These are phyloP conservation scores for Sphaerobolus stellatus DNA, from an alignment of 1,284 basidiomycete genomes.

Conservation along the genomic window DNA sequence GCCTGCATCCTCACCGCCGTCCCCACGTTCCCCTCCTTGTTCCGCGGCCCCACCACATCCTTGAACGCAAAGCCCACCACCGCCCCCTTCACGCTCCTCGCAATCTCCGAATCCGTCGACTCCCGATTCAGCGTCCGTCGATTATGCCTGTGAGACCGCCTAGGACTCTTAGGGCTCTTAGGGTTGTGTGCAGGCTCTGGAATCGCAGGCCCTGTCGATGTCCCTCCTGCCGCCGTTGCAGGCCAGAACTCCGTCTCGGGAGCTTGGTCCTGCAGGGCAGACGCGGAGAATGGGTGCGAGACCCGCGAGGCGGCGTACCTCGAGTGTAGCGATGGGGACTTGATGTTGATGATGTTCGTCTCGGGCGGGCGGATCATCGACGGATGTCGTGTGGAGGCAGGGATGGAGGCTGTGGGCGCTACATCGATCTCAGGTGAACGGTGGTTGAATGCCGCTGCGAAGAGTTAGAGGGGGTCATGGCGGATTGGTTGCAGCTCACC, in stretches of 20 bases:
- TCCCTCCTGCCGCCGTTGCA: neutral
- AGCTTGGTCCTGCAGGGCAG: neutral
- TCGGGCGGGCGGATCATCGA: conserved; percentile 10
- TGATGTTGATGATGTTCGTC: conserved; percentile 11
- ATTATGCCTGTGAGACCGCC: neutral
- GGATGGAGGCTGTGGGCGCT: conserved; percentile 9
- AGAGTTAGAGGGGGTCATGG: neutral
- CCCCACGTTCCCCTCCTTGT: too few species aligned
- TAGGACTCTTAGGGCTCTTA: neutral
- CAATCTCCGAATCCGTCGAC: conserved; percentile 7
- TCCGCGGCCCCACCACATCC: conserved; percentile 3
- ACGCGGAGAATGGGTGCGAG: conserved; percentile 9
- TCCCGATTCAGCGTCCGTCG: conserved; percentile 1
- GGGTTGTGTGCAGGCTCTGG: conserved; percentile 4
- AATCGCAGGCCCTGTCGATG: neutral
- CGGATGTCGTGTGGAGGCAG: conserved; percentile 10
- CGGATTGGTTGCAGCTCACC: conserved; percentile 13
- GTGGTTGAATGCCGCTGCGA: conserved; percentile 20
- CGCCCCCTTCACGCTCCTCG: conserved; percentile 16
- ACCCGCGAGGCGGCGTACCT: neutral
- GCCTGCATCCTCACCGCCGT: too few species aligned
- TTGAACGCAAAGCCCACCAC: conserved; percentile 17
- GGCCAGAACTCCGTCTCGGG: conserved; percentile 8
- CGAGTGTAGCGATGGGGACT: conserved; percentile 10
- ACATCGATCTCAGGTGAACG: conserved; percentile 2